Percentiles rank a stretch among this genome's conserved stretches.
phyloP scores from a whole-genome alignment of 345 rosid genomes.

The Jatropha curcas region DNA sequence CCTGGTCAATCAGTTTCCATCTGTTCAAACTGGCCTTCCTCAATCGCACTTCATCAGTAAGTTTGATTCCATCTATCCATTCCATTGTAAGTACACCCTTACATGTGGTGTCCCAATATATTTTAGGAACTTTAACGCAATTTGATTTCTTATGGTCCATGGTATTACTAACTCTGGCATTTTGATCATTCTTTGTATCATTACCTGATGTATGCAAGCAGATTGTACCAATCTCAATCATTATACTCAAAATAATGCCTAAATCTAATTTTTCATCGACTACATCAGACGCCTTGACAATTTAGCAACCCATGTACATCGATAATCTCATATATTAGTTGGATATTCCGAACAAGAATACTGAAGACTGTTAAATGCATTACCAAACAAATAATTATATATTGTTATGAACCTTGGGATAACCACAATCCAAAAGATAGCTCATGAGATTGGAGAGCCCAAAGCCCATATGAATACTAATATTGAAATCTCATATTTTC shows the following conservation, averaged over 20 bases:
- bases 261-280: too few species aligned
- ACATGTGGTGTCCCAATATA: slow-evolving; percentile 79
- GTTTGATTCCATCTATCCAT: slow-evolving; percentile 95
- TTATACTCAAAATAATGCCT: background rate
- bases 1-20: slow-evolving; percentile 84
- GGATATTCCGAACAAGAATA: background rate
- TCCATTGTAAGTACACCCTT: slow-evolving; percentile 95
- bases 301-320: background rate
- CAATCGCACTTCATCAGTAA: slow-evolving; percentile 69
- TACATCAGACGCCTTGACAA: background rate
- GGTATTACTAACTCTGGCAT: slow-evolving; percentile 31
- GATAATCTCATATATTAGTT: background rate
- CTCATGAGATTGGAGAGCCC: too few species aligned
- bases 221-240: slow-evolving; percentile 1
- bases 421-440: too few species aligned
- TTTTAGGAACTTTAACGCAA: slow-evolving; percentile 81
- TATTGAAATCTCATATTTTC: too few species aligned
- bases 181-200: slow-evolving; percentile 32
- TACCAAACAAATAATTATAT: background rate
- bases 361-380: background rate
- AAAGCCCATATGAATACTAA: too few species aligned
- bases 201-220: slow-evolving; percentile 38
- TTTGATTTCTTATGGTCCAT: slow-evolving; percentile 38
- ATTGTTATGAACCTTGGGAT: too few species aligned
- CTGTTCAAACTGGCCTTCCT: slow-evolving; percentile 60